A percentile compares a stretch with the other conserved stretches of the same genome.
Evolutionary conservation across 2,329 filamentous ascomycete genomes (phyloP).

Genomic region (Madurella mycetomatis): DNA sequence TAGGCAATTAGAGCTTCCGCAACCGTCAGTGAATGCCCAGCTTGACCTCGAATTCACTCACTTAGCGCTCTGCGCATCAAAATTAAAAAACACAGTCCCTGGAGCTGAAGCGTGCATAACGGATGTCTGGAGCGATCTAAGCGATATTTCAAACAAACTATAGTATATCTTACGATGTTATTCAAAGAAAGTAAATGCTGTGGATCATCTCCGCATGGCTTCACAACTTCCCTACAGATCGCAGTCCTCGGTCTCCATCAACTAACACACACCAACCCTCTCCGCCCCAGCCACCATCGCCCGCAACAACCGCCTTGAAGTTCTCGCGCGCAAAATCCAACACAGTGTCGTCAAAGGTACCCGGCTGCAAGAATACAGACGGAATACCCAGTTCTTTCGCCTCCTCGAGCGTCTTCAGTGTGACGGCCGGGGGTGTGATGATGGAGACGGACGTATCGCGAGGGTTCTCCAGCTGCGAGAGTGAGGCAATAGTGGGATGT

Average conservation of each 20-base stretch:
- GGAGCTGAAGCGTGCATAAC: too few relatives aligned
- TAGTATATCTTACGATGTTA: too few relatives aligned
- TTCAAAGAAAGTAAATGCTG: too few relatives aligned
- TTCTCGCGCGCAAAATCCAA: constrained; percentile 60
- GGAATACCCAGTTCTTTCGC: constrained; percentile 69
- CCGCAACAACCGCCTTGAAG: constrained; percentile 68
- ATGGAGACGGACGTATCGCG: constrained; percentile 72
- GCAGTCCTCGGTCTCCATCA: constrained; percentile 66
- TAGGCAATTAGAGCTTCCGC: too few relatives aligned
- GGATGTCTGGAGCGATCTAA: too few relatives aligned
- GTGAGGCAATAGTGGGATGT: constrained; percentile 61
- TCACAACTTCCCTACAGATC: constrained; percentile 42
- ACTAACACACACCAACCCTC: constrained; percentile 88
- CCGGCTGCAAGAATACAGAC: constrained; percentile 86
- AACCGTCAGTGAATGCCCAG: too few relatives aligned
- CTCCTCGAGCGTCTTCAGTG: constrained; percentile 68
- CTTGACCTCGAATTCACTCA: too few relatives aligned
- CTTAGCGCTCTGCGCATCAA: too few relatives aligned
- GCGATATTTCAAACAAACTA: too few relatives aligned
- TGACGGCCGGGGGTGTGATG: constrained; percentile 79
- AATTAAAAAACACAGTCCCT: too few relatives aligned
- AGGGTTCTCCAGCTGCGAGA: constrained; percentile 62
- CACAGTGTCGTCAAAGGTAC: constrained; percentile 75
- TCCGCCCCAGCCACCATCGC: constrained; percentile 57
- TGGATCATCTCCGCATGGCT: neutral